Evolutionary conservation across 805 yeast species (phyloP), one percentile per base, ranked within the genome.

Genomic region (Starmerella bombi): DNA sequence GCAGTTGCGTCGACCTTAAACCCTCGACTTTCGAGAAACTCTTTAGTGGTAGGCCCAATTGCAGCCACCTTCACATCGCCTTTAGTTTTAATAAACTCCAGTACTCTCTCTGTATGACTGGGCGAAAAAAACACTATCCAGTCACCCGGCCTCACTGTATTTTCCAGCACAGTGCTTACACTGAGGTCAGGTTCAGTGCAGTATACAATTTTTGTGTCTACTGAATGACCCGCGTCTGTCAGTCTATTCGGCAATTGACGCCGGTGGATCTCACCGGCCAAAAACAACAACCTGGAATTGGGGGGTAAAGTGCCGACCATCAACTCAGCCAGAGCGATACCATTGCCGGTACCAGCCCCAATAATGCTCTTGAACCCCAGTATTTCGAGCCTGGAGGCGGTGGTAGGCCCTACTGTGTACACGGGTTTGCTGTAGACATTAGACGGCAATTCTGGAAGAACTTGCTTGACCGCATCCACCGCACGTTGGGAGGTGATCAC

Each of bases 71-170:
- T 68, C 33, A 65, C 58, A 1, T 49, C 42, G 5, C 20, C 21
- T 19, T 40, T 31, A n/a, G 37, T 32, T 36, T 54, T 56, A n/a
- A 73, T 41, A 45, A 67, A 66, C 8, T 68, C 59, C 3, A 81
- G 71, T 10, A 85, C 76, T 1, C 59, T 64, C 22, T 69, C 71
- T 0, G 93, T 78, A 0, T 94, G 94, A 51, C 91, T 93, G 0
- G 95, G 93, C 47, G 95, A 82, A 59, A 86, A 88, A 45, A 88
- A 79, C 0, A 86, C 79, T 4, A 85, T 62, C 94, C 95, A 84
- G 40, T 63, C 64, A 14, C 50, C 42, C 0, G 42, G 43, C 5
- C 53, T 50, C 17, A 34, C 31, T 2, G 42, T 34, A 20, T 50
- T 37, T 14, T 49, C 42, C 8, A 70, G 59, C 4, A 5, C 15